Evolutionary conservation across 768 basidiomycete species (phyloP).

Genomic region (Filobasidium wieringae): DNA sequence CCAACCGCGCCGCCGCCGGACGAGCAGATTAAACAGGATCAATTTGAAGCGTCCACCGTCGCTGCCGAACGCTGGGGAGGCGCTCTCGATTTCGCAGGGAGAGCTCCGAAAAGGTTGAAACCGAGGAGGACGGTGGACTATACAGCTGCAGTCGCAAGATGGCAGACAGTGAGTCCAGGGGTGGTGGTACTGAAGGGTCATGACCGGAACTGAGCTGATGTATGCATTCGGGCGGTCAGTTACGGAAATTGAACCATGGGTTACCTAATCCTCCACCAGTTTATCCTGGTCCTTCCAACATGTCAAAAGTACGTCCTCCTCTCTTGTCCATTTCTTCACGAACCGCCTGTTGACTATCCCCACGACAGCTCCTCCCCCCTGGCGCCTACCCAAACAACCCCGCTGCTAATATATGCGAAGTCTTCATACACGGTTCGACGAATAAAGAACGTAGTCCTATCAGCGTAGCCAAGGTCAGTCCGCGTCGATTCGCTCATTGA

Average conservation of each 20-base stretch:
- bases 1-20: conserved; percentile 58
- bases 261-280: conserved; percentile 38
- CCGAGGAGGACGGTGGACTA: conserved; percentile 93
- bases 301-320: conserved; percentile 54
- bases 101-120: conserved; percentile 76
- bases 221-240: background rate
- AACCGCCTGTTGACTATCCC: no score
- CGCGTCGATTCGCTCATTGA: background rate
- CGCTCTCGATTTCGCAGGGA: conserved; percentile 52
- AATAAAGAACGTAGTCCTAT: conserved; percentile 98
- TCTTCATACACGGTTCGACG: conserved; percentile 94
- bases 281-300: conserved; percentile 64
- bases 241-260: conserved; percentile 46
- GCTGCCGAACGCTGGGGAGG: conserved; percentile 41
- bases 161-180: conserved; percentile 55
- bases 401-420: conserved; percentile 87
- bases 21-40: conserved; percentile 63
- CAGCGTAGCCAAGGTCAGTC: conserved; percentile 78
- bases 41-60: conserved; percentile 66
- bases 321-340: conserved; percentile 14
- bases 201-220: background rate
- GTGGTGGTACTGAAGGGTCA: background rate
- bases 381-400: conserved; percentile 82
- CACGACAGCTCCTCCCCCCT: conserved; percentile 70
- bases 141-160: conserved; percentile 73